Percentiles rank a stretch among this genome's conserved stretches.
Conservation (phyloP, 257 asterid species). For the Gentiana dahurica region DNA sequence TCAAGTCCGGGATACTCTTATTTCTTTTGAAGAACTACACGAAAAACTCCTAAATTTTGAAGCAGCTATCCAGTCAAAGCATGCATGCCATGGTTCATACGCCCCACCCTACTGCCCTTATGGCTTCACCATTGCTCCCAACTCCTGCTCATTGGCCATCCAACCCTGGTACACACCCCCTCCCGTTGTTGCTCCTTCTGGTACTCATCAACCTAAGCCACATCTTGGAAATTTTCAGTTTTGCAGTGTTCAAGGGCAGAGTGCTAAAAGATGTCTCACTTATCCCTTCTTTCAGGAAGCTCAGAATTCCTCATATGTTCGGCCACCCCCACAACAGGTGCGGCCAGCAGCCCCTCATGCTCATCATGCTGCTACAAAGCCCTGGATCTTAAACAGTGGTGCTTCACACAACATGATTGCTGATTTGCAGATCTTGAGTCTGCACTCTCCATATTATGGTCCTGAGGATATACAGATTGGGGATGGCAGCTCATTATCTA, state of each 20-base stretch:
- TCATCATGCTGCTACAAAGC: neutral
- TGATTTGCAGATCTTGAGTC: neutral
- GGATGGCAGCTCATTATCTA: neutral
- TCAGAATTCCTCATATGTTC: neutral
- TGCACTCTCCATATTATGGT: neutral
- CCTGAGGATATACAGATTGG: neutral
- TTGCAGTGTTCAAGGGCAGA: neutral
- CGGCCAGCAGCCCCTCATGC: neutral
- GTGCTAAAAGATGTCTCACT: neutral
- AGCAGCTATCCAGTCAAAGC: neutral
- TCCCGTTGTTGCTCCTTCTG: too few species aligned
- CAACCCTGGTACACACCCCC: too few species aligned
- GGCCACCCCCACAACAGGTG: too few species aligned
- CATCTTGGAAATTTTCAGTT: neutral
- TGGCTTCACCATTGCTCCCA: too few species aligned
- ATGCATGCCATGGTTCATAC: neutral
- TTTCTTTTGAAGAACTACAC: neutral
- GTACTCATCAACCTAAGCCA: neutral
- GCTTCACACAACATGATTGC: conserved; percentile 1
- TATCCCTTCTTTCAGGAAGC: neutral
- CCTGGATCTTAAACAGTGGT: conserved; percentile 5
- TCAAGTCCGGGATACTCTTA: neutral
- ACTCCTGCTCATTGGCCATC: too few species aligned
- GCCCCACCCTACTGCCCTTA: neutral
- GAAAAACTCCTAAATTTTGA: neutral